These are phyloP conservation scores for Suillus sp. DNA, from an alignment of 768 basidiomycete species.

Conservation along the genomic window DNA sequence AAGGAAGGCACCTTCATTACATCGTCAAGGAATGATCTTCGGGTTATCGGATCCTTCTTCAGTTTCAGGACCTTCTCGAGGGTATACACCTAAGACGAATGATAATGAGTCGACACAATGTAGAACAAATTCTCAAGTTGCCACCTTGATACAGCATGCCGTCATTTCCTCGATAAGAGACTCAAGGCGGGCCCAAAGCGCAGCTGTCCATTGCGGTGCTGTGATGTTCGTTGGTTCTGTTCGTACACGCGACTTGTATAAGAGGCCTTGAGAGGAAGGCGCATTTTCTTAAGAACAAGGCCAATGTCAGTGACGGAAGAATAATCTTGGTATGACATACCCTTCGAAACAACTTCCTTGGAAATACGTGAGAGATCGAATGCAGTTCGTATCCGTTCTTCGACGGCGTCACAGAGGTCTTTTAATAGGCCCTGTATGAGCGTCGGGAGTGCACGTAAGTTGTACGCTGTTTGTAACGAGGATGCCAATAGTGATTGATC, in stretches of 20 bases:
- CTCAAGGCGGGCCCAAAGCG: constrained; percentile 82
- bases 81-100: constrained; percentile 74
- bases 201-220: constrained; percentile 81
- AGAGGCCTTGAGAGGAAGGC: constrained; percentile 39
- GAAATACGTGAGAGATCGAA: constrained; percentile 90
- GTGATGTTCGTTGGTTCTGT: constrained; percentile 91
- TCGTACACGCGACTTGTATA: constrained; percentile 83
- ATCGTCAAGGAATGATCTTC: constrained; percentile 84
- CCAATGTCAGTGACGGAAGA: not conserved
- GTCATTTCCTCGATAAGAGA: constrained; percentile 86
- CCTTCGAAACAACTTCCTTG: constrained; percentile 81
- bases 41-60: constrained; percentile 81
- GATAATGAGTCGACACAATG: constrained; percentile 8
- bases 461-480: constrained; percentile 94
- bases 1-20: constrained; percentile 75
- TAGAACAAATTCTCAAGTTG: constrained; percentile 4
- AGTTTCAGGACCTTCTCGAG: constrained; percentile 91
- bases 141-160: constrained; percentile 86
- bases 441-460: constrained; percentile 80
- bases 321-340: constrained; percentile 36
- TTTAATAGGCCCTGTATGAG: constrained; percentile 77
- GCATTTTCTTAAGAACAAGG: constrained; percentile 19
- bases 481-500: constrained; percentile 91
- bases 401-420: constrained; percentile 83
- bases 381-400: constrained; percentile 74